Evolutionary conservation across 73 alveolate species (phyloP).

Genomic region (Paramecium pentaurelia): DNA sequence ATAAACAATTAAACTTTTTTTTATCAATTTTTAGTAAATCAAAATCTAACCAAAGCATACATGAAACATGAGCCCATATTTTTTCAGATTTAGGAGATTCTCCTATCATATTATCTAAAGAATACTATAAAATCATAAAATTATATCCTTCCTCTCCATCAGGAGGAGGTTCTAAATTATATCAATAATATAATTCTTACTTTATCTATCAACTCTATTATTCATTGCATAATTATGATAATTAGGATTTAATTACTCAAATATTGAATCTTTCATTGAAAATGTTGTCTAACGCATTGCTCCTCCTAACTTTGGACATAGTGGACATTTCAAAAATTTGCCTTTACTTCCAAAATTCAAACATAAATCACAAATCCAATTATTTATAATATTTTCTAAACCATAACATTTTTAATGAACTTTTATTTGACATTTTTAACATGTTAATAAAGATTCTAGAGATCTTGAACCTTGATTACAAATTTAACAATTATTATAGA

Average conservation of each 20-base stretch:
- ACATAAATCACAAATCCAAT: slow-evolving; percentile 55
- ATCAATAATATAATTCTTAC: neutral
- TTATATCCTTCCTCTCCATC: neutral
- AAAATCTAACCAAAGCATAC: slow-evolving; percentile 16
- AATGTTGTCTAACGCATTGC: slow-evolving; percentile 55
- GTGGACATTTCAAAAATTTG: slow-evolving; percentile 48
- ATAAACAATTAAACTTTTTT: slow-evolving; percentile 15
- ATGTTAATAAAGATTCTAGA: neutral
- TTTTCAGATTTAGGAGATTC: slow-evolving; percentile 44
- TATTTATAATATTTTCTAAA: neutral
- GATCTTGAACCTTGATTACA: slow-evolving; percentile 37
- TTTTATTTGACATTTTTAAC: slow-evolving; percentile 33
- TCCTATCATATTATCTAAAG: neutral
- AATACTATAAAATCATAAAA: neutral
- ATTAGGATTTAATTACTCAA: slow-evolving; percentile 18
- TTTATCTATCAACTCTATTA: slow-evolving; percentile 42
- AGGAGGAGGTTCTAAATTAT: slow-evolving; percentile 25
- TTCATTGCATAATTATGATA: slow-evolving; percentile 35
- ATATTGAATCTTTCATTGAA: slow-evolving; percentile 19
- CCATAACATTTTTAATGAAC: slow-evolving; percentile 59
- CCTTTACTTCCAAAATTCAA: slow-evolving; percentile 57
- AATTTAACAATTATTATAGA: slow-evolving; percentile 34
- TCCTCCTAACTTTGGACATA: slow-evolving; percentile 56
- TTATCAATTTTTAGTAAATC: slow-evolving; percentile 50
- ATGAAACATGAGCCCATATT: slow-evolving; percentile 54